Conservation (phyloP, 306 rosid genomes). For the Quillaja saponaria region DNA sequence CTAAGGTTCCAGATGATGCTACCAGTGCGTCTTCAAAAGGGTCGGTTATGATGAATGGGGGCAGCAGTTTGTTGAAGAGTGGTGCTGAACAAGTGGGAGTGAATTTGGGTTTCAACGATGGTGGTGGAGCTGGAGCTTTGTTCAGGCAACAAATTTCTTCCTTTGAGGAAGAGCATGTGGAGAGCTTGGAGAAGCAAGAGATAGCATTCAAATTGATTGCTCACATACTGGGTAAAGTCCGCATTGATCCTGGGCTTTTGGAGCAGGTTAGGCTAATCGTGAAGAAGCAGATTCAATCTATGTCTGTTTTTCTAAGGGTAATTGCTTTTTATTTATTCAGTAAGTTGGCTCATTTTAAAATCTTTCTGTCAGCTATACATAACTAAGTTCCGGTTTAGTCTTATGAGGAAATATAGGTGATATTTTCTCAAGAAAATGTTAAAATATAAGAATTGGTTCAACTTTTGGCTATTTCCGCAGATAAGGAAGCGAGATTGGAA, state of each 20-base stretch:
- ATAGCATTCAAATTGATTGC: conserved; percentile 82
- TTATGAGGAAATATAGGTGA: conserved; percentile 10
- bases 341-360: not conserved
- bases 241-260: conserved; percentile 59
- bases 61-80: conserved; percentile 62
- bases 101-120: conserved; percentile 62
- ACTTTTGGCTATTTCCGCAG: conserved; percentile 48
- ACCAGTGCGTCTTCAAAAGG: conserved; percentile 64
- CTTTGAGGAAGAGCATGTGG: conserved; percentile 92
- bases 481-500: conserved; percentile 96
- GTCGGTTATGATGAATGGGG: conserved; percentile 57
- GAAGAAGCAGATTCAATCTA: conserved; percentile 83
- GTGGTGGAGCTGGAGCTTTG: conserved; percentile 47
- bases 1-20: conserved; percentile 53
- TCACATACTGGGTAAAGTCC: conserved; percentile 63
- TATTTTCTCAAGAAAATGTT: not conserved
- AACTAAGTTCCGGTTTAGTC: not conserved
- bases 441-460: conserved; percentile 28
- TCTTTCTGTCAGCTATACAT: not conserved
- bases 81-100: conserved; percentile 65
- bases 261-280: conserved; percentile 80
- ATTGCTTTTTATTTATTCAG: too few relatives aligned
- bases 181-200: conserved; percentile 86
- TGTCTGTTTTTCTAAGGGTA: conserved; percentile 85
- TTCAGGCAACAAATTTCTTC: conserved; percentile 66